phyloP scores from a whole-genome alignment of 2,329 filamentous ascomycete species.

The Aspergillus proliferans region DNA sequence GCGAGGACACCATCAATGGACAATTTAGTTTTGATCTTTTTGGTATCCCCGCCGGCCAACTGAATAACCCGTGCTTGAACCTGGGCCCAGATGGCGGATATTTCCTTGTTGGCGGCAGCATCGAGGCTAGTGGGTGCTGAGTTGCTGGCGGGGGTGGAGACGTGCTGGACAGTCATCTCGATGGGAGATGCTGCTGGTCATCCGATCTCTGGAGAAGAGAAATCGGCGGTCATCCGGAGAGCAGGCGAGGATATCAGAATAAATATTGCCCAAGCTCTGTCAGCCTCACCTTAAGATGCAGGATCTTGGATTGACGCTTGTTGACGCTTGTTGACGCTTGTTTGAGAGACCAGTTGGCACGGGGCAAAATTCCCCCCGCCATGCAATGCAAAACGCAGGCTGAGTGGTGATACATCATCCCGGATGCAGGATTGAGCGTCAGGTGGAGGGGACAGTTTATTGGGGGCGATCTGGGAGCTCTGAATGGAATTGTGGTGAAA shows the following conservation, averaged over 20 bases:
- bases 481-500: neutral
- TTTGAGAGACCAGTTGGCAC: neutral
- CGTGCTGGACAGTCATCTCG: neutral
- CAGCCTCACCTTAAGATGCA: neutral
- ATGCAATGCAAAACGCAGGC: neutral
- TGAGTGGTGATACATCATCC: neutral
- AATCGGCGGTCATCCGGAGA: neutral
- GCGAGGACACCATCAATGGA: constrained; percentile 8
- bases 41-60: constrained; percentile 8
- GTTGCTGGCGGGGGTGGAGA: neutral
- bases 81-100: constrained; percentile 10
- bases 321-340: neutral
- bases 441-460: neutral
- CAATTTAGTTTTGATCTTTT: constrained; percentile 5
- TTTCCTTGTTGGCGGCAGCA: constrained; percentile 7
- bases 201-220: neutral
- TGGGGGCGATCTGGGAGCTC: neutral
- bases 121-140: neutral
- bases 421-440: neutral
- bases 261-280: too few species aligned
- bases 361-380: neutral
- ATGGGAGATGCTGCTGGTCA: neutral
- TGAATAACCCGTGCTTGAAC: constrained; percentile 12
- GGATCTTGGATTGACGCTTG: neutral
- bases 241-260: too few species aligned